These are phyloP conservation scores for Austroboletus sp. DNA, from an alignment of 1,284 basidiomycete genomes.

Conservation along the genomic window DNA sequence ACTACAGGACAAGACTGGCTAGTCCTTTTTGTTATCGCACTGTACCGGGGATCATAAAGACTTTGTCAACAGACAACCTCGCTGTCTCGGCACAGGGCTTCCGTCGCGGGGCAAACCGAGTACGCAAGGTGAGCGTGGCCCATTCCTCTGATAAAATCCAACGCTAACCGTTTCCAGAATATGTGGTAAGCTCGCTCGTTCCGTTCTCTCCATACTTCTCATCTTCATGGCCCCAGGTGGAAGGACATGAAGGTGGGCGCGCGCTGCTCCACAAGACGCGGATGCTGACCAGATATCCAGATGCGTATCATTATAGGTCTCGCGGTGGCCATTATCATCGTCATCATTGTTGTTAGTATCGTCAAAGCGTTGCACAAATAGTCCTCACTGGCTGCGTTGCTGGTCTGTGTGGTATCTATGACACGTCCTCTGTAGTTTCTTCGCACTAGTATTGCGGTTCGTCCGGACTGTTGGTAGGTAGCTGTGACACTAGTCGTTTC, in stretches of 20 bases:
- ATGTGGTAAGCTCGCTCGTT: slow-evolving; percentile 62
- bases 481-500: slow-evolving; percentile 9
- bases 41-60: slow-evolving; percentile 1
- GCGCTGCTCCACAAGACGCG: slow-evolving; percentile 3
- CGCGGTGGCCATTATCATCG: slow-evolving; percentile 79
- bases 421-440: slow-evolving; percentile 22
- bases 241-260: slow-evolving; percentile 86
- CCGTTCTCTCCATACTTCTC: slow-evolving; percentile 5
- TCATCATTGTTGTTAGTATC: slow-evolving; percentile 90
- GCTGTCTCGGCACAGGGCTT: slow-evolving; percentile 99
- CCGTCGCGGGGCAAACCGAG: slow-evolving; percentile 92
- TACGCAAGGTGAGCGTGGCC: slow-evolving; percentile 77
- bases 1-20: slow-evolving; percentile 96
- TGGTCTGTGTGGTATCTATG: slow-evolving; percentile 36
- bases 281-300: slow-evolving; percentile 34
- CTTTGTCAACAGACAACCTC: slow-evolving; percentile 67
- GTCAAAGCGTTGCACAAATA: slow-evolving; percentile 69
- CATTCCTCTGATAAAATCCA: slow-evolving; percentile 18
- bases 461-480: slow-evolving; percentile 26
- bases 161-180: slow-evolving; percentile 43
- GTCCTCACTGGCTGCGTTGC: slow-evolving; percentile 3
- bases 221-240: slow-evolving; percentile 56
- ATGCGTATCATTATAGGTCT: slow-evolving; percentile 88
- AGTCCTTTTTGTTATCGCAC: slow-evolving; percentile 29
- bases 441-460: slow-evolving; percentile 14